Conservation (phyloP, 768 basidiomycete species). For the Mycena vulgaris region DNA sequence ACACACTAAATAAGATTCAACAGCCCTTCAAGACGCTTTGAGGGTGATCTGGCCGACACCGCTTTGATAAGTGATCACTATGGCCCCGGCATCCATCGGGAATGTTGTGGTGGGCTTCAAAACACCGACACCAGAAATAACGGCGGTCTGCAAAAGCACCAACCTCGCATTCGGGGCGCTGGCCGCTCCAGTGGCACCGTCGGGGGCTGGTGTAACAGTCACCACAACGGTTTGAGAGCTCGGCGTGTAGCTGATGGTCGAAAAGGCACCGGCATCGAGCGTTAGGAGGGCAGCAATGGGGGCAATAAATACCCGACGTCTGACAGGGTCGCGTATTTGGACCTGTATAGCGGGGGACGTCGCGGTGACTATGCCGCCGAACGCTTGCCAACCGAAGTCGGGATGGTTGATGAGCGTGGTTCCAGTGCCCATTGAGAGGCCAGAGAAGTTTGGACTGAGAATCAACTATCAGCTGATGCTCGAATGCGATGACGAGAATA, state of each 20-base stretch:
- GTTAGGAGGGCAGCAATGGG: slow-evolving; percentile 62
- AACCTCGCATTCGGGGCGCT: slow-evolving; percentile 62
- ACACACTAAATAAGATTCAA: neutral
- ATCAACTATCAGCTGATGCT: neutral
- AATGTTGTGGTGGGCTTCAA: slow-evolving; percentile 58
- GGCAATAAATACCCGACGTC: slow-evolving; percentile 67
- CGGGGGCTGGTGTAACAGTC: slow-evolving; percentile 57
- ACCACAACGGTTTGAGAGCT: slow-evolving; percentile 54
- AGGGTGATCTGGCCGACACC: slow-evolving; percentile 58
- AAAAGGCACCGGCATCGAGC: slow-evolving; percentile 69
- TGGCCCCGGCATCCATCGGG: slow-evolving; percentile 62
- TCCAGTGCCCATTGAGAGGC: slow-evolving; percentile 65
- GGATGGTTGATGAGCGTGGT: slow-evolving; percentile 67
- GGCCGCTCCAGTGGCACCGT: slow-evolving; percentile 58
- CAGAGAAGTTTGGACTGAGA: slow-evolving; percentile 65
- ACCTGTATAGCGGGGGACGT: slow-evolving; percentile 61
- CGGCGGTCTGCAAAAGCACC: slow-evolving; percentile 60
- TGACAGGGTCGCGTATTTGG: slow-evolving; percentile 61
- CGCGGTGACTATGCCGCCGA: slow-evolving; percentile 64
- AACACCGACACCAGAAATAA: slow-evolving; percentile 53
- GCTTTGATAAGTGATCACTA: slow-evolving; percentile 58
- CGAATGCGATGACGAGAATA: neutral
- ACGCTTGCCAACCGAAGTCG: slow-evolving; percentile 74
- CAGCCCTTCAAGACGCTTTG: slow-evolving; percentile 12
- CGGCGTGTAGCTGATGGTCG: slow-evolving; percentile 58